These are phyloP conservation scores for Elsinoe arachidis DNA, from an alignment of 2,329 filamentous ascomycete species.

Conservation along the genomic window DNA sequence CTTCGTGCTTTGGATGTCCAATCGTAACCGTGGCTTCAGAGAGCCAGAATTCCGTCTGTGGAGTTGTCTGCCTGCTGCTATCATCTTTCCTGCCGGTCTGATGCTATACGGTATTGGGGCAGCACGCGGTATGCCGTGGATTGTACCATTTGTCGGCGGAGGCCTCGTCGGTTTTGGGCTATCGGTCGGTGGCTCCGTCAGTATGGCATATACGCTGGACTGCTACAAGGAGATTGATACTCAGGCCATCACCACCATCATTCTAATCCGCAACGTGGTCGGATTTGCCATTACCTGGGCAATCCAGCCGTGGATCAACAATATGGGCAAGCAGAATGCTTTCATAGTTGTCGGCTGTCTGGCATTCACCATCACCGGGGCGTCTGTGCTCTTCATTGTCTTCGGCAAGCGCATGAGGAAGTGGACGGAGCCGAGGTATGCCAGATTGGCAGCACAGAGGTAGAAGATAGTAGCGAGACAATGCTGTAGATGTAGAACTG, in stretches of 20 bases:
- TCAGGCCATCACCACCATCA: constrained; percentile 18
- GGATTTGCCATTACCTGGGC: constrained; percentile 12
- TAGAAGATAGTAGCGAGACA: neutral
- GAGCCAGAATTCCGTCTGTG: constrained; percentile 22
- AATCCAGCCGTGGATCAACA: constrained; percentile 15
- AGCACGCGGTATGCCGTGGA: constrained; percentile 18
- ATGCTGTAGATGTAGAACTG: neutral
- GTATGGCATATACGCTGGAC: constrained; percentile 19
- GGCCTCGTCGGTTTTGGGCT: constrained; percentile 19
- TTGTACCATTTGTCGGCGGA: constrained; percentile 17
- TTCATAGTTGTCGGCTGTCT: constrained; percentile 15
- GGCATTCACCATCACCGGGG: constrained; percentile 14
- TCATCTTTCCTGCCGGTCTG: constrained; percentile 18
- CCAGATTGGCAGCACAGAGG: constrained; percentile 8
- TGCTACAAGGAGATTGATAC: constrained; percentile 17
- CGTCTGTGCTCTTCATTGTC: constrained; percentile 14
- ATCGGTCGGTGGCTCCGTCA: constrained; percentile 14
- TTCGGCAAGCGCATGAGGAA: constrained; percentile 14
- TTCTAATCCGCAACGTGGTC: constrained; percentile 19
- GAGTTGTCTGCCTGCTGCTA: constrained; percentile 14
- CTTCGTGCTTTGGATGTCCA: constrained; percentile 17
- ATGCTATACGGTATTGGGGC: constrained; percentile 18
- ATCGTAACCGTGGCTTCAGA: constrained; percentile 19
- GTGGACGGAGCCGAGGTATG: constrained; percentile 11
- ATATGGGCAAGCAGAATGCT: constrained; percentile 15